These are phyloP conservation scores for Fragaria iinumae DNA, from an alignment of 306 rosid genomes.

Conservation along the genomic window DNA sequence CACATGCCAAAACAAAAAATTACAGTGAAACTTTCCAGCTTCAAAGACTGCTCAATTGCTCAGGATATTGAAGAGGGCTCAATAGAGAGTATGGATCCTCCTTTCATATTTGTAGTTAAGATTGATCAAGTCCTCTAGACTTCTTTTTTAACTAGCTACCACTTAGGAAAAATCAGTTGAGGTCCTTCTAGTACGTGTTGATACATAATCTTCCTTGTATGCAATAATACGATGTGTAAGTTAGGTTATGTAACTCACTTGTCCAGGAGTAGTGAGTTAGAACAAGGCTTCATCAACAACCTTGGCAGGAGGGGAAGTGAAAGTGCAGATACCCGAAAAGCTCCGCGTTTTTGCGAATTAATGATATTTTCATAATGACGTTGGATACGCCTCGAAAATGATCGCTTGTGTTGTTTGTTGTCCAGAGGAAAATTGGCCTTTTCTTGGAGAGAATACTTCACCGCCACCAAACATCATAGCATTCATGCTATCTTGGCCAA, in stretches of 20 bases:
- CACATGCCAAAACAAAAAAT: not conserved
- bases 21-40: not conserved
- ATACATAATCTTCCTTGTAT: not conserved
- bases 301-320: too few relatives aligned
- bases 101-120: not conserved
- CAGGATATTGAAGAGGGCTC: not conserved
- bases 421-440: slow-evolving; percentile 18
- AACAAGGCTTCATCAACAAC: too few relatives aligned
- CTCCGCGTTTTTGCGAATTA: too few relatives aligned
- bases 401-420: too few relatives aligned
- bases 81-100: not conserved
- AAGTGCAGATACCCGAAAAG: too few relatives aligned
- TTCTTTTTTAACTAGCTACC: too few relatives aligned
- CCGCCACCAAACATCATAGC: slow-evolving; percentile 21
- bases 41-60: not conserved
- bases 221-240: not conserved
- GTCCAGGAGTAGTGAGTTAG: too few relatives aligned
- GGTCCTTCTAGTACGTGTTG: too few relatives aligned
- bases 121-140: not conserved
- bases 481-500: slow-evolving; percentile 53
- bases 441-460: slow-evolving; percentile 13
- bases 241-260: slow-evolving; percentile 37
- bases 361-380: too few relatives aligned
- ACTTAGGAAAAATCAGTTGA: not conserved
- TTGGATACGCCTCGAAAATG: too few relatives aligned